Base-by-base conservation (phyloP, 768 basidiomycete species). In the Naganishia kalamii region DNA sequence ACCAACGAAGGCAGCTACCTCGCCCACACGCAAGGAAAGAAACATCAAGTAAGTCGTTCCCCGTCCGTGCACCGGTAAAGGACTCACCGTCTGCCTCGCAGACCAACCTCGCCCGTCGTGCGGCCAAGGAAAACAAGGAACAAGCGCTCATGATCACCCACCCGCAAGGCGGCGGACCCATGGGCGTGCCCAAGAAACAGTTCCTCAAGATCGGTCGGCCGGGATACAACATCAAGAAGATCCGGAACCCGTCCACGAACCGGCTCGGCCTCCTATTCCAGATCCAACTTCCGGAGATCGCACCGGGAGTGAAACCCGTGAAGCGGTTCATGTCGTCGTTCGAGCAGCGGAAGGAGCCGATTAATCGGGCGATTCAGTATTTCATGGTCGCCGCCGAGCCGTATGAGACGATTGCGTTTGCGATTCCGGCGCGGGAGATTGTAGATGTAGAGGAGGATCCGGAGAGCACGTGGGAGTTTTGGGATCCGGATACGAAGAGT, bases 1-100 rank as follows among this genome's bases (percentile, higher is more conserved):
- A 97, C 94, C n/a, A 98, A 98, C 73, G 96, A 99, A 80, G 96
- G 96, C 21, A 96, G 51, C n/a, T 97, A 98, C 77, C 88, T 99
- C 51, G 96, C 96, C 0, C 96, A 99, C 72, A 99, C 96, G 0
- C 96, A 98, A 81, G 96, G 96, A 23, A 99, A 98, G 82, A 99
- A 98, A 76, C 96, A 98, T 77, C 96, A 98, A 23, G 54, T 57
- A 15, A 19, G 54, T 40, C 54, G 7, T 35, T 19, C 30, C 19
- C 27, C 7, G 23, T n/a, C 19, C 30, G 7, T 30, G 3, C 48
- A 27, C 5, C 2, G 10, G 11, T 29, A 3, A 17, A 30, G 30
- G 25, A 17, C 30, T 27, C 25, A 50, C 49, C 29, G 4, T 50
- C 3, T 30, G 10, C 8, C 49, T 12, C 33, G 51, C n/a, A 57